These are phyloP conservation scores for Tuber microsphaerosporum DNA, from an alignment of 495 filamentous ascomycete genomes.

Conservation along the genomic window DNA sequence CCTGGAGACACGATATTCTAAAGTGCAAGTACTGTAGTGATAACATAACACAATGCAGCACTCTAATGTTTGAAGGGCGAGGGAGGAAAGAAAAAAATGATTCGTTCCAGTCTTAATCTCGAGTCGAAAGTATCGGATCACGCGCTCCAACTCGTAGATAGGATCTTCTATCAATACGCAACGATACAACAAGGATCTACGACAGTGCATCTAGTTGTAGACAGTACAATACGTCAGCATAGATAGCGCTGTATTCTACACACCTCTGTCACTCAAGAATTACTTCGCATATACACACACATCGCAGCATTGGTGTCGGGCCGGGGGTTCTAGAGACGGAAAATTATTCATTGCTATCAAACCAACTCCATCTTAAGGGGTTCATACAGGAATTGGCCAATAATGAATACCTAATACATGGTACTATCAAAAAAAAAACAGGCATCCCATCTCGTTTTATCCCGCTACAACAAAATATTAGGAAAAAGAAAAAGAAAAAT, in stretches of 20 bases:
- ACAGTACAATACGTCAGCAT: neutral
- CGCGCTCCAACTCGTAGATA: neutral
- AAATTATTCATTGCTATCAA: slow-evolving; percentile 1
- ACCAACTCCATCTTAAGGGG: neutral
- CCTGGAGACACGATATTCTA: neutral
- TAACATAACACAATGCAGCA: neutral
- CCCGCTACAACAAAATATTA: neutral
- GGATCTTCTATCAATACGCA: neutral
- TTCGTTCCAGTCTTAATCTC: neutral
- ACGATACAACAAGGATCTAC: neutral
- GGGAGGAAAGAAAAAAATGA: neutral
- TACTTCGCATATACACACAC: neutral
- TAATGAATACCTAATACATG: neutral
- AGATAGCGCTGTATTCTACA: neutral
- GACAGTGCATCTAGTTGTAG: neutral
- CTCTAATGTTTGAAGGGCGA: neutral
- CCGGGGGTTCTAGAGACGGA: neutral
- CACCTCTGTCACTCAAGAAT: neutral
- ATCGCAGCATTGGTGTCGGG: too few relatives aligned
- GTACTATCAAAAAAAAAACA: neutral
- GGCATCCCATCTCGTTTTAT: neutral
- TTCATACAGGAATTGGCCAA: neutral
- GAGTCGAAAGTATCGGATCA: neutral
- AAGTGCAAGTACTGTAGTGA: neutral
- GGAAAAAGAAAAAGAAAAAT: neutral